Evolutionary conservation across 2,329 filamentous ascomycete genomes (phyloP).

Genomic region (Elsinoe fawcettii): DNA sequence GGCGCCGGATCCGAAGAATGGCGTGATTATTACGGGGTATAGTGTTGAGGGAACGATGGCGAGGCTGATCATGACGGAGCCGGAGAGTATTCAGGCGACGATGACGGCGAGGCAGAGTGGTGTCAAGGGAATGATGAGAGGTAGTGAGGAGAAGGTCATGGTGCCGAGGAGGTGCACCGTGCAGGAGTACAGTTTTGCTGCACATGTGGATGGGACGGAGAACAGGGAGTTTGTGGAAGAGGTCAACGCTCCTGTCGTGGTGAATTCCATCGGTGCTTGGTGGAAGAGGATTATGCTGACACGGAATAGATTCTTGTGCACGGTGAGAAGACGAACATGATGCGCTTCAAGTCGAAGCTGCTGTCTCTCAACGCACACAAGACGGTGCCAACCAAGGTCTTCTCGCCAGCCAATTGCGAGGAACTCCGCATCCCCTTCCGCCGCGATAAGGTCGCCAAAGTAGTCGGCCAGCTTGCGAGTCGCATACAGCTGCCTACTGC

Average conservation of each 20-base stretch:
- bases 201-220: constrained; percentile 91
- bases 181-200: constrained; percentile 90
- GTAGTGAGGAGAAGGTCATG: constrained; percentile 73
- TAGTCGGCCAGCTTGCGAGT: constrained; percentile 80
- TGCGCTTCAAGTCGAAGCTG: constrained; percentile 87
- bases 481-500: constrained; percentile 61
- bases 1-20: constrained; percentile 93
- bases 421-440: constrained; percentile 92
- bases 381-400: constrained; percentile 78
- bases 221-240: constrained; percentile 97
- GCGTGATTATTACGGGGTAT: constrained; percentile 97
- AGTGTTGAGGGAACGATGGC: constrained; percentile 98
- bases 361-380: constrained; percentile 84
- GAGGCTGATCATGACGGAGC: constrained; percentile 88
- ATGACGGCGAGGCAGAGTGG: constrained; percentile 53
- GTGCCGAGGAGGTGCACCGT: constrained; percentile 89
- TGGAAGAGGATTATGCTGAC: constrained; percentile 12
- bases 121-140: constrained; percentile 54
- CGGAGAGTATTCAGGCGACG: constrained; percentile 87
- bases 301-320: constrained; percentile 75
- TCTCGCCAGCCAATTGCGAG: constrained; percentile 88
- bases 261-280: constrained; percentile 43
- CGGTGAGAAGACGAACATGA: constrained; percentile 97
- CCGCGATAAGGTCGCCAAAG: constrained; percentile 89
- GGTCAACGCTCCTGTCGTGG: constrained; percentile 82